These are phyloP conservation scores for Pythium grandisporangium DNA, from an alignment of 352 stramenopile genomes.

Conservation along the genomic window DNA sequence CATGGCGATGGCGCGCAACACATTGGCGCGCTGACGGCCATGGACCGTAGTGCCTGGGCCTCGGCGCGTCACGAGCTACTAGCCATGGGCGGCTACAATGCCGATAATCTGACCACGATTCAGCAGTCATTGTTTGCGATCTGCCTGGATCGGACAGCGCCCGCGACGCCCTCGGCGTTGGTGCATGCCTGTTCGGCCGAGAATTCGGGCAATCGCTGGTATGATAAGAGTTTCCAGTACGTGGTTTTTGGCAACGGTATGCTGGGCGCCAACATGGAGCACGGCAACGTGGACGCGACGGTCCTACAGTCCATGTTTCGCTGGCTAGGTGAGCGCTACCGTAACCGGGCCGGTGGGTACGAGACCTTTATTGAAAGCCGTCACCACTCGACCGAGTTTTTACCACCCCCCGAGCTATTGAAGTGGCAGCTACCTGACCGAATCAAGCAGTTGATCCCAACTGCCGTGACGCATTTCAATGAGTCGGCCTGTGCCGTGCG, in stretches of 20 bases:
- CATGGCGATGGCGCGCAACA: conserved; percentile 20
- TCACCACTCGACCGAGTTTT: conserved; percentile 36
- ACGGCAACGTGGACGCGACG: conserved; percentile 93
- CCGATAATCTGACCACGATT: conserved; percentile 71
- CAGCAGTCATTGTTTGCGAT: conserved; percentile 86
- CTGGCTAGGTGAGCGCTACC: conserved; percentile 51
- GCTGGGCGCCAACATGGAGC: conserved; percentile 88
- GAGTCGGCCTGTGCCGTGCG: conserved; percentile 62
- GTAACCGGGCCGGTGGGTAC: conserved; percentile 47
- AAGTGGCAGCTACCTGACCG: conserved; percentile 34
- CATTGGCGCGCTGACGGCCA: conserved; percentile 84
- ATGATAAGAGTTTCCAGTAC: conserved; percentile 95
- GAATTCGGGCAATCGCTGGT: conserved; percentile 87
- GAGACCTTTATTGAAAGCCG: conserved; percentile 59
- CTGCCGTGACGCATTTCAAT: conserved; percentile 55
- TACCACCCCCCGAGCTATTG: conserved; percentile 46
- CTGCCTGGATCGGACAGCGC: conserved; percentile 72
- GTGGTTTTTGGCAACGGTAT: conserved; percentile 91
- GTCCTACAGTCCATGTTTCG: conserved; percentile 59
- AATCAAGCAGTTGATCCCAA: conserved; percentile 26
- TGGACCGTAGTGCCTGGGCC: conserved; percentile 86
- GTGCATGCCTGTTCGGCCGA: conserved; percentile 42
- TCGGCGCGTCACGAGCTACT: conserved; percentile 61
- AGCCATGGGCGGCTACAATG: conserved; percentile 25
- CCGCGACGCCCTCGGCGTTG: conserved; percentile 29